phyloP scores from a whole-genome alignment of 768 basidiomycete genomes.

The Russula abietina region DNA sequence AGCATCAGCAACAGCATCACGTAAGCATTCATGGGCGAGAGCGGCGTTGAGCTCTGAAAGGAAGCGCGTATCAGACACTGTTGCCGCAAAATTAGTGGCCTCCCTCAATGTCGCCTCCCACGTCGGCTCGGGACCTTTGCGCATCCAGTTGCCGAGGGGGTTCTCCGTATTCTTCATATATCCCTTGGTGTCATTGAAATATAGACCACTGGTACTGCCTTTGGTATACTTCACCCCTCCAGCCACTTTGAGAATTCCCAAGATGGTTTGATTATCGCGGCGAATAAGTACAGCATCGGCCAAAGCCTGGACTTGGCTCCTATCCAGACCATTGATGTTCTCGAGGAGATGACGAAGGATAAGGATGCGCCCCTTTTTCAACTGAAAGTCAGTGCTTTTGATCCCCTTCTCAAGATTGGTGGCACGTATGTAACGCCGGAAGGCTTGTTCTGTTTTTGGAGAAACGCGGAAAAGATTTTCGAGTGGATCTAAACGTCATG shows the following conservation, averaged over 20 bases:
- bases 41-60: neutral
- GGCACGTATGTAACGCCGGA: neutral
- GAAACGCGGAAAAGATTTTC: slow-evolving; percentile 1
- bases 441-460: neutral
- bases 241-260: neutral
- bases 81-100: neutral
- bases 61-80: slow-evolving; percentile 14
- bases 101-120: slow-evolving; percentile 5
- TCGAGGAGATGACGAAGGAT: slow-evolving; percentile 1
- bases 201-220: no score
- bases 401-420: slow-evolving; percentile 8
- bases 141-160: no score
- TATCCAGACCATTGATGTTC: neutral
- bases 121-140: neutral
- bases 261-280: neutral
- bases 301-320: neutral
- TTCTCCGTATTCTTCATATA: no score
- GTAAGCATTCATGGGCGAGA: neutral
- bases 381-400: neutral
- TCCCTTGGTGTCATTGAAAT: no score
- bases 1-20: no score
- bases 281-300: neutral
- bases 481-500: neutral
- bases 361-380: slow-evolving; percentile 8
- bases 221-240: no score